Evolutionary conservation across 768 basidiomycete species (phyloP), one percentile per base, ranked within the genome.

Genomic region (Russula dissimulans): DNA sequence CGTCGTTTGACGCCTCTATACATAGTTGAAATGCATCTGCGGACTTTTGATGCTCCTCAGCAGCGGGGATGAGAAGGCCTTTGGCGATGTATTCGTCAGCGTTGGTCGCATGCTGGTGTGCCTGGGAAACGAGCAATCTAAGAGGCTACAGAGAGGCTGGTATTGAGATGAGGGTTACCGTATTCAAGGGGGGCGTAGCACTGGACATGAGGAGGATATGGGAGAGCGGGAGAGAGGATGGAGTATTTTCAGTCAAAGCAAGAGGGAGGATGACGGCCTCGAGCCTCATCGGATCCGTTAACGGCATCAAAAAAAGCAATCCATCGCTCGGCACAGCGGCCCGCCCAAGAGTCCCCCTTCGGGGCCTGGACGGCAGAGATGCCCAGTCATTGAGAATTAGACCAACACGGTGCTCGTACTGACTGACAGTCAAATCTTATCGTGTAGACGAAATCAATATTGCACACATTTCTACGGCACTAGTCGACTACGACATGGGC

Each of bases 21-120:
- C 89, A 88, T 38, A 81, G 81, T 59, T 79, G 71, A 68, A 89
- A 91, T 2, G 86, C 85, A 61, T 85, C 84, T 15, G 89, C 88
- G 32, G 91, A 88, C 67, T 84, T 86, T 62, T 75, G 70, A 66
- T 91, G 87, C 64, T 91, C 86, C 62, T 88, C 84, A 29, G 82
- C 78, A 11, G 90, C 87, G 39, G 82, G 81, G 22, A 89, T 80
- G 54, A 89, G 78, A 6, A 89, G 75, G 12, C 90, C 90, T 60
- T 81, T 79, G 12, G 76, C 77, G 47, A 79, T 68, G 67, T 80
- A 82, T 60, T 91, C 88, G 53, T 91, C 89, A 39, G 89, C 89
- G 67, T 86, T 87, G 15, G 85, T 84, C 55, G 86, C 86, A 72
- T 91, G 88, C 67, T 86, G 83, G 70, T 92, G 87, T 22, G 90